These are phyloP conservation scores for Leccinum subrobustum DNA, from an alignment of 1,284 basidiomycete genomes.

Conservation along the genomic window DNA sequence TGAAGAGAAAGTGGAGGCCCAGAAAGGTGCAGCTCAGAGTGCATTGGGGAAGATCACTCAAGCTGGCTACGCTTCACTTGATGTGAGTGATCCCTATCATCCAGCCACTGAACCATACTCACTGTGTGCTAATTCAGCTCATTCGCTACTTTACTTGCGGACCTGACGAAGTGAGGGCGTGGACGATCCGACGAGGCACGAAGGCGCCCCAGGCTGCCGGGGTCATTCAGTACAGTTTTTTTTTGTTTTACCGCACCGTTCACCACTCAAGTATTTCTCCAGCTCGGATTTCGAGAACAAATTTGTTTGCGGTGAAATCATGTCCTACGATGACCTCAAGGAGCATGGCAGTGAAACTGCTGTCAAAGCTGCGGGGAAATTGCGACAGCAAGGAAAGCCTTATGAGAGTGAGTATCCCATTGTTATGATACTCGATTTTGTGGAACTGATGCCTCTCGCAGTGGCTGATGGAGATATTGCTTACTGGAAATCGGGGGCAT, in stretches of 20 bases:
- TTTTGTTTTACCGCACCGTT: slow-evolving; percentile 7
- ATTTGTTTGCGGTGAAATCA: slow-evolving; percentile 99
- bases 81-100: slow-evolving; percentile 46
- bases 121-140: slow-evolving; percentile 46
- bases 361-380: slow-evolving; percentile 95
- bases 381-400: slow-evolving; percentile 95
- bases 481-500: slow-evolving; percentile 77
- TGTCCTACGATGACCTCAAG: slow-evolving; percentile 89
- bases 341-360: slow-evolving; percentile 89
- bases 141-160: slow-evolving; percentile 98
- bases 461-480: slow-evolving; percentile 85
- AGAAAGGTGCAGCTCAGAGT: slow-evolving; percentile 71
- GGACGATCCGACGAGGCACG: slow-evolving; percentile 93
- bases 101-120: neutral
- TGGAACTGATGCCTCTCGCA: slow-evolving; percentile 29
- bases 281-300: slow-evolving; percentile 96
- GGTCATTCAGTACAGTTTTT: slow-evolving; percentile 85
- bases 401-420: slow-evolving; percentile 73
- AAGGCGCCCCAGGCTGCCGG: slow-evolving; percentile 98
- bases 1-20: slow-evolving; percentile 78
- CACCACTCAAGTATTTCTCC: slow-evolving; percentile 8
- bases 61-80: slow-evolving; percentile 83
- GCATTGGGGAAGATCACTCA: slow-evolving; percentile 91
- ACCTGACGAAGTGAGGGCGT: slow-evolving; percentile 95
- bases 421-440: neutral